Evolutionary conservation across 176 grass and related monocot species (phyloP).

Genomic region (Aegilops umbellulata): DNA sequence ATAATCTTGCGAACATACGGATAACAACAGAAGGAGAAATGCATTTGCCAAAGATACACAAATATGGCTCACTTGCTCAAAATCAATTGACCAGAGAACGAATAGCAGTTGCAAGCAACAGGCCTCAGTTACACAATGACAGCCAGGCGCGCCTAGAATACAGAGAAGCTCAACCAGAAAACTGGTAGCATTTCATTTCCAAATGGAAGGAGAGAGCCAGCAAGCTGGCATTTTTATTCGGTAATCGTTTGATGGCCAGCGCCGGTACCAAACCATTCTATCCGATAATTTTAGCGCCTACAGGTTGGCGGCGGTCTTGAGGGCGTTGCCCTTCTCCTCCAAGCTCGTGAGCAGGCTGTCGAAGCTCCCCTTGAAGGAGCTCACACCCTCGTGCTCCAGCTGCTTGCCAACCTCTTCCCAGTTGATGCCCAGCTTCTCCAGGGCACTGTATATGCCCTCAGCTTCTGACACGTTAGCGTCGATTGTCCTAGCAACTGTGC

Average conservation of each 20-base stretch:
- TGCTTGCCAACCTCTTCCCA: constrained; percentile 80
- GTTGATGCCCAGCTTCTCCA: constrained; percentile 87
- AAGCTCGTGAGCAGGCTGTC: constrained; percentile 84
- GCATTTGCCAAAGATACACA: not conserved
- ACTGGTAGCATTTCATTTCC: constrained; percentile 15
- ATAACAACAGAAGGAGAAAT: not conserved
- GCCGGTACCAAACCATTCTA: constrained; percentile 1
- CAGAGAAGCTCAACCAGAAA: constrained; percentile 39
- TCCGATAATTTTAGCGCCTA: constrained; percentile 25
- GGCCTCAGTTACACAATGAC: constrained; percentile 32
- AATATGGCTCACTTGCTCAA: not conserved
- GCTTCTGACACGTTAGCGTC: constrained; percentile 81
- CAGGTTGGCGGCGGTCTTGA: constrained; percentile 51
- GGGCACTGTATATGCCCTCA: constrained; percentile 80
- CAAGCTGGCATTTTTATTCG: constrained; percentile 48
- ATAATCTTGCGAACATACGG: not conserved
- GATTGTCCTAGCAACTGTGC: constrained; percentile 82
- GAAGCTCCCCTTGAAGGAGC: constrained; percentile 96
- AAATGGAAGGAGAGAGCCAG: constrained; percentile 21
- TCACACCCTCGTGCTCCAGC: constrained; percentile 84
- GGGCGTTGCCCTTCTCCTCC: constrained; percentile 77
- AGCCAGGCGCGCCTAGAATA: constrained; percentile 27
- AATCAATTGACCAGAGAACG: not conserved
- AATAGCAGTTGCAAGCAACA: constrained; percentile 36
- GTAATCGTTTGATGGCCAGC: constrained; percentile 5